Evolutionary conservation across 140 eudicot genomes (phyloP), one percentile per base, ranked within the genome.

Genomic region (Oenanthe javanica): DNA sequence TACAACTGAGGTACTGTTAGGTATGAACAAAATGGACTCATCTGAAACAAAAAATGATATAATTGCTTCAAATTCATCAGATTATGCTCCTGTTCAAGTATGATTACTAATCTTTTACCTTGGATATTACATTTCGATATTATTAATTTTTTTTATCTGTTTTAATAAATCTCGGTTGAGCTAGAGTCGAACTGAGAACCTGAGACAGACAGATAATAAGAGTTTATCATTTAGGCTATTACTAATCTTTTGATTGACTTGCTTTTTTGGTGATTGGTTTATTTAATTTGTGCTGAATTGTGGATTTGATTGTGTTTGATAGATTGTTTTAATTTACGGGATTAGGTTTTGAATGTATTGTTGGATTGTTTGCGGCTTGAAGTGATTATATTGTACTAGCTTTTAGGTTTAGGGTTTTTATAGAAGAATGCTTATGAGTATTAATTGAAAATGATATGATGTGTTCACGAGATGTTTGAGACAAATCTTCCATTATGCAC

Each of bases 11-110:
- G 80, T 52, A 31, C 67, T 81, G 63, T 81, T 6, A 13, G 4
- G 84, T 81, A 57, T 75, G 81, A 4, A 46, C 50, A 36, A 77
- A 66, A 86, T 86, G 85, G 82, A 77, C 48, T 81, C 83, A 70
- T 79, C 82, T 73, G 40, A 66, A 77, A 77, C 87, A 4, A 52
- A 78, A 40, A 47, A 66, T 69, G 18, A 57, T 38, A 57, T 42
- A 64, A 80, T 80, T 81, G 75, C 79, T 50, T 0, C 59, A 1
- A 12, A 9, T 23, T 47, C 36, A 8, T 46, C 21, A 6, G 42
- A 47, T 72, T 45, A 36, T 72, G 19, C 5, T 45, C 50, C 38
- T 7, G 19, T 72, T 72, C 54, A 43, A 8, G 77, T 72, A 72
- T 0, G 5, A 23, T 48, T 9, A 2, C 15, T n/a, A 8, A 18